Percentiles rank a stretch among this genome's conserved stretches.
Conservation (phyloP, 2,329 filamentous ascomycete genomes). For the Boeremia exigua region DNA sequence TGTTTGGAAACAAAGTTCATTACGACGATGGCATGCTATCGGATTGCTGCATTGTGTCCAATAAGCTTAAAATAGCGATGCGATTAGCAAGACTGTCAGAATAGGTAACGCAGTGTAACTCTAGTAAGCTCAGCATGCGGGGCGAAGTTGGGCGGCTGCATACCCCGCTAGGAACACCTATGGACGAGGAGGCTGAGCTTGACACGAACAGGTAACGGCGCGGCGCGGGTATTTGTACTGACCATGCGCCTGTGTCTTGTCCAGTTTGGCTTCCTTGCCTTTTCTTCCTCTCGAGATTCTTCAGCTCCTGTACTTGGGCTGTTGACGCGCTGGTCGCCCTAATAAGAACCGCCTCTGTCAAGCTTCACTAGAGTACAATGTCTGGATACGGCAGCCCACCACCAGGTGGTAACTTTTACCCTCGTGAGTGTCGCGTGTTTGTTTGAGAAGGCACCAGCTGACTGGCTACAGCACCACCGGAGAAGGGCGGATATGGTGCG, state of each 20-base stretch:
- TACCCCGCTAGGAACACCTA: conserved; percentile 42
- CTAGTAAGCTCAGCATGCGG: conserved; percentile 15
- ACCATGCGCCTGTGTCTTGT: conserved; percentile 13
- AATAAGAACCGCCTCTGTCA: not conserved
- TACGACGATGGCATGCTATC: not conserved
- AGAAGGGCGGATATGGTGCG: conserved; percentile 38
- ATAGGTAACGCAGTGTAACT: not conserved
- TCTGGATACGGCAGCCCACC: conserved; percentile 40
- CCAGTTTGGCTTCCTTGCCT: not conserved
- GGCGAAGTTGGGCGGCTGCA: conserved; percentile 17
- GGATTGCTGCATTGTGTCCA: not conserved
- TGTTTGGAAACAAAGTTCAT: not conserved
- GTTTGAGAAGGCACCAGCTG: conserved; percentile 10
- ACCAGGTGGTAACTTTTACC: conserved; percentile 46
- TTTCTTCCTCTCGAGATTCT: conserved; percentile 1
- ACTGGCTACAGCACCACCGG: conserved; percentile 39
- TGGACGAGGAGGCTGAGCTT: conserved; percentile 43
- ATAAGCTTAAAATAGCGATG: conserved; percentile 3
- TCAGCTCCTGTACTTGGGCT: not conserved
- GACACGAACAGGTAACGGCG: conserved; percentile 21
- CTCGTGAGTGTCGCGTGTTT: conserved; percentile 30
- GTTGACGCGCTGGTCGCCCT: conserved; percentile 10
- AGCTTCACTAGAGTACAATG: conserved; percentile 23
- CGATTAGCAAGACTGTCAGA: not conserved
- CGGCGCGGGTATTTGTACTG: conserved; percentile 36